phyloP scores from a whole-genome alignment of 2,329 filamentous ascomycete species.

The Ophiocordyceps sinensis region DNA sequence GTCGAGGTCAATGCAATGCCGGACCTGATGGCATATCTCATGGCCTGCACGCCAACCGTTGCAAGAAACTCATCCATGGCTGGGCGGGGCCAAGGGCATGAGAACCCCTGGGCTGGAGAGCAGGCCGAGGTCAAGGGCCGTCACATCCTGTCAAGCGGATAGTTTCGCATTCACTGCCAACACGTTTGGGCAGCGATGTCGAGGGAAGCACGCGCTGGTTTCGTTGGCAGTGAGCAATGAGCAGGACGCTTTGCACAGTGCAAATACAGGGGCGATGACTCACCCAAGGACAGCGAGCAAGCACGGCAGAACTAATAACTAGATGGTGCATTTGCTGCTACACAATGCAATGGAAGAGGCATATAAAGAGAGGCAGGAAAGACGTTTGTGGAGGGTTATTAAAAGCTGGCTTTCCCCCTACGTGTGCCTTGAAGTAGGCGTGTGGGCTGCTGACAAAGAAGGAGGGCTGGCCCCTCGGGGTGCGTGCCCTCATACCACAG shows the following conservation, averaged over 20 bases:
- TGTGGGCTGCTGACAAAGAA: too few relatives aligned
- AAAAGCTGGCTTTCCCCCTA: too few relatives aligned
- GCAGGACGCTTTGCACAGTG: neutral
- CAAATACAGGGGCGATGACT: neutral
- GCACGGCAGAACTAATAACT: too few relatives aligned
- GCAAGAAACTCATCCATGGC: constrained; percentile 55
- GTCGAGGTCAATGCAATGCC: constrained; percentile 74
- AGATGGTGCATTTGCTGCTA: too few relatives aligned
- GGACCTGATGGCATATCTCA: constrained; percentile 85
- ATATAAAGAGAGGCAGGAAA: too few relatives aligned
- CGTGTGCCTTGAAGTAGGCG: too few relatives aligned
- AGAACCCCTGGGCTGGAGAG: neutral
- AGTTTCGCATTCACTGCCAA: neutral
- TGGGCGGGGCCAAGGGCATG: neutral
- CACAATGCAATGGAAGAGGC: too few relatives aligned
- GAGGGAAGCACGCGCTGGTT: neutral
- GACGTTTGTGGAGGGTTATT: too few relatives aligned
- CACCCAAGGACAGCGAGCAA: too few relatives aligned
- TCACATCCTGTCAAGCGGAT: constrained; percentile 1
- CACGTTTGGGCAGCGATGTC: neutral
- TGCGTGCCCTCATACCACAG: too few relatives aligned
- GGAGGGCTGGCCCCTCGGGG: too few relatives aligned
- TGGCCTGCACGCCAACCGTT: constrained; percentile 50
- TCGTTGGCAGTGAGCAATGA: neutral
- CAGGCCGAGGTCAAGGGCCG: neutral